Conservation (phyloP, 176 grass and related monocot species). For the Zea luxurians region DNA sequence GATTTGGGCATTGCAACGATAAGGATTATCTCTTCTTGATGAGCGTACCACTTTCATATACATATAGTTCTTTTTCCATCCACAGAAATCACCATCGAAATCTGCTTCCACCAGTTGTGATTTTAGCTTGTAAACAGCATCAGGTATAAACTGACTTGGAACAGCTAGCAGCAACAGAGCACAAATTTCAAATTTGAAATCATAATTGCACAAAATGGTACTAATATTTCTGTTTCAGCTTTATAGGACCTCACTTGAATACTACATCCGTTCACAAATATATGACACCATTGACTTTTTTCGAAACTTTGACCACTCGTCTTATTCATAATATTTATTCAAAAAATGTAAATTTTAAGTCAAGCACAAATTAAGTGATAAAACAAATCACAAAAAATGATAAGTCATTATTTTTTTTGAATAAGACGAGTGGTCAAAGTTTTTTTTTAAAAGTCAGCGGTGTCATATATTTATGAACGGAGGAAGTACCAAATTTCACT, state of each 20-base stretch:
- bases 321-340: too few species aligned
- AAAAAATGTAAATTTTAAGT: too few species aligned
- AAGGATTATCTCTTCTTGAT: neutral
- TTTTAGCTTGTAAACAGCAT: neutral
- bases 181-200: neutral
- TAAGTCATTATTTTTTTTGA: too few species aligned
- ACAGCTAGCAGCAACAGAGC: neutral
- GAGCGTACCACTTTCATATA: neutral
- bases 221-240: neutral
- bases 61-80: neutral
- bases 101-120: neutral
- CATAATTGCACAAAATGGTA: neutral
- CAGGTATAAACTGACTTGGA: neutral
- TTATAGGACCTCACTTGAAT: constrained; percentile 6
- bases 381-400: too few species aligned
- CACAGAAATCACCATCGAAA: neutral
- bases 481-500: neutral
- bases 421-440: too few species aligned
- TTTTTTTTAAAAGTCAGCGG: too few species aligned
- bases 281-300: too few species aligned
- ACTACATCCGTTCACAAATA: too few species aligned
- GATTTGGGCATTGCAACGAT: neutral
- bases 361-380: too few species aligned
- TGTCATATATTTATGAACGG: too few species aligned
- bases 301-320: too few species aligned